Evolutionary conservation across 768 basidiomycete genomes (phyloP).

Genomic region (Tricholomella constricta): DNA sequence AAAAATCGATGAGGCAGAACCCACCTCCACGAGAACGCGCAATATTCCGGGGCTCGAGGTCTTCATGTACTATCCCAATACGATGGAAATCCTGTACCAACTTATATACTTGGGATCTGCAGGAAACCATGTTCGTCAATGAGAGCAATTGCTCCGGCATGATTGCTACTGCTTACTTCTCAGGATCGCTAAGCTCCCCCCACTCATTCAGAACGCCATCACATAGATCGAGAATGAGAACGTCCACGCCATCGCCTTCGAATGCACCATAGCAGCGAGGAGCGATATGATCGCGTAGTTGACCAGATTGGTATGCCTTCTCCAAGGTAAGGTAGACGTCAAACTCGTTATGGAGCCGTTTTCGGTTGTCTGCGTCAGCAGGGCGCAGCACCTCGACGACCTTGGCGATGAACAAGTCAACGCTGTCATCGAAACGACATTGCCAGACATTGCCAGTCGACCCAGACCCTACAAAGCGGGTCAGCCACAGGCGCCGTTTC

Average conservation of each 20-base stretch:
- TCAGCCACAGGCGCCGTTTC: constrained; percentile 21
- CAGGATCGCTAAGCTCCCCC: constrained; percentile 17
- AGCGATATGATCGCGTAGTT: constrained; percentile 17
- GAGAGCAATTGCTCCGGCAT: constrained; percentile 16
- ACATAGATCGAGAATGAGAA: constrained; percentile 23
- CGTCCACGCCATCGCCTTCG: constrained; percentile 11
- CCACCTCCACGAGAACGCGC: constrained; percentile 16
- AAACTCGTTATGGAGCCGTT: constrained; percentile 21
- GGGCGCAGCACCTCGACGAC: constrained; percentile 16
- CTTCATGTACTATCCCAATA: constrained; percentile 20
- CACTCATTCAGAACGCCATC: constrained; percentile 19
- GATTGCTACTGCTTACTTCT: constrained; percentile 18
- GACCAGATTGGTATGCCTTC: constrained; percentile 18
- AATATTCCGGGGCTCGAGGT: constrained; percentile 22
- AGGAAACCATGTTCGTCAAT: constrained; percentile 18
- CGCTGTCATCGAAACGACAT: constrained; percentile 20
- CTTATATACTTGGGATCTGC: constrained; percentile 19
- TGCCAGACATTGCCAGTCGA: constrained; percentile 24
- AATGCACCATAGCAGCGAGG: constrained; percentile 24
- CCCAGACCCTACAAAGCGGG: constrained; percentile 18
- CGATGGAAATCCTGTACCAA: constrained; percentile 19
- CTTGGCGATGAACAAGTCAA: constrained; percentile 18
- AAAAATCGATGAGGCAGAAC: constrained; percentile 22
- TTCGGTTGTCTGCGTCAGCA: constrained; percentile 13
- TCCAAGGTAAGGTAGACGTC: constrained; percentile 20